Percentiles rank a stretch among this genome's conserved stretches.
Conservation (phyloP, 345 rosid species). For the Melaleuca alternifolia region DNA sequence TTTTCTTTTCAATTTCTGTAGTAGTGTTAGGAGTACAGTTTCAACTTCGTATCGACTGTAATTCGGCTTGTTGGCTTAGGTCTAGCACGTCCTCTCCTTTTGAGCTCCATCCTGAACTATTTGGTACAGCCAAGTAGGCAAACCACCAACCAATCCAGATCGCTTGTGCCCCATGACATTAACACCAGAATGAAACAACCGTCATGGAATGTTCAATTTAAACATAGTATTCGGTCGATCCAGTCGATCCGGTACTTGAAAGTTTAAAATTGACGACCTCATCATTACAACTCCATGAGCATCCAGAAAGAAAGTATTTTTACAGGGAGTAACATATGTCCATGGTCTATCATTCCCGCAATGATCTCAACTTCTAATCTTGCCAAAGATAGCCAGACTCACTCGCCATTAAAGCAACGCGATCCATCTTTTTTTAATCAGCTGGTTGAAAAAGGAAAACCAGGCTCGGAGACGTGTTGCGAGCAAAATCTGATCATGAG, state of each 20-base stretch:
- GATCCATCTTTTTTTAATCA: background rate
- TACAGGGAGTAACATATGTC: background rate
- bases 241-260: rapidly evolving
- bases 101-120: too few relatives aligned
- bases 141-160: too few relatives aligned
- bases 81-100: too few relatives aligned
- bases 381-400: background rate
- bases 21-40: too few relatives aligned
- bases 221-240: too few relatives aligned
- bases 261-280: background rate
- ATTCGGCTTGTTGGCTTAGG: too few relatives aligned
- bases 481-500: background rate
- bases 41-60: too few relatives aligned
- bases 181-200: background rate
- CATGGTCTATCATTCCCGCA: background rate
- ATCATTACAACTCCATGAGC: background rate
- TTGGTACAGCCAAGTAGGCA: too few relatives aligned
- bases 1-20: too few relatives aligned
- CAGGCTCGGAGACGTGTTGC: background rate
- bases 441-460: background rate
- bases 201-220: background rate
- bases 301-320: background rate
- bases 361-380: background rate
- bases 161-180: too few relatives aligned
- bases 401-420: background rate